These are phyloP conservation scores for Penicillium atrosanguineum DNA, from an alignment of 495 filamentous ascomycete genomes.

Conservation along the genomic window DNA sequence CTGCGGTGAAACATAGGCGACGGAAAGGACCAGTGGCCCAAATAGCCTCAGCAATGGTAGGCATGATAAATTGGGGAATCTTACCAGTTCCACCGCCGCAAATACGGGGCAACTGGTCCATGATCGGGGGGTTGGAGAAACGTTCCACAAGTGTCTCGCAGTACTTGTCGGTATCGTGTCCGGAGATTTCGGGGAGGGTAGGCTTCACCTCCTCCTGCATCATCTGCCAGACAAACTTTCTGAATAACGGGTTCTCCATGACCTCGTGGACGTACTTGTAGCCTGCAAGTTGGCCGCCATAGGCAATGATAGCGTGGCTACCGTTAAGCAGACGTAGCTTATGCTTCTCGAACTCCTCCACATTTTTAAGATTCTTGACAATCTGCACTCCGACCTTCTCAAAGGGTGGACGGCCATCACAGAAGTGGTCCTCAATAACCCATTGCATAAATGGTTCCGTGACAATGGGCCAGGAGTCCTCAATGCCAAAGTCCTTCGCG, in stretches of 20 bases:
- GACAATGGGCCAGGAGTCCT: conserved; percentile 47
- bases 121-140: conserved; percentile 49
- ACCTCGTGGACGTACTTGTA: conserved; percentile 49
- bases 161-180: conserved; percentile 46
- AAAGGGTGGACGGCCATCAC: conserved; percentile 45
- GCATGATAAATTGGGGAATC: conserved; percentile 52
- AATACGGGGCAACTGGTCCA: conserved; percentile 46
- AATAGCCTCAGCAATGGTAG: conserved; percentile 47
- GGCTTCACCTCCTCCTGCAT: conserved; percentile 51
- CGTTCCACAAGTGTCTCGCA: conserved; percentile 45
- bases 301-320: conserved; percentile 45
- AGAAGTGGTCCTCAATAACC: conserved; percentile 50
- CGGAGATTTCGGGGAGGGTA: conserved; percentile 40
- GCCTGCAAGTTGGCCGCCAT: conserved; percentile 44
- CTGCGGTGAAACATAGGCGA: conserved; percentile 42
- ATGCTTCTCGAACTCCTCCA: conserved; percentile 50
- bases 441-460: conserved; percentile 52
- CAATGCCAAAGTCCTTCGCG: conserved; percentile 37
- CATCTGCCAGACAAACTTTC: conserved; percentile 45
- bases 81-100: conserved; percentile 48
- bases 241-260: conserved; percentile 38
- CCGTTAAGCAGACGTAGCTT: conserved; percentile 50
- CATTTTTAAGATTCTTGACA: conserved; percentile 43
- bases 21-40: conserved; percentile 45
- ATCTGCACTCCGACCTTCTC: conserved; percentile 47